Evolutionary conservation across 2,329 filamentous ascomycete genomes (phyloP).

Genomic region (Stachybotrys echinatus): DNA sequence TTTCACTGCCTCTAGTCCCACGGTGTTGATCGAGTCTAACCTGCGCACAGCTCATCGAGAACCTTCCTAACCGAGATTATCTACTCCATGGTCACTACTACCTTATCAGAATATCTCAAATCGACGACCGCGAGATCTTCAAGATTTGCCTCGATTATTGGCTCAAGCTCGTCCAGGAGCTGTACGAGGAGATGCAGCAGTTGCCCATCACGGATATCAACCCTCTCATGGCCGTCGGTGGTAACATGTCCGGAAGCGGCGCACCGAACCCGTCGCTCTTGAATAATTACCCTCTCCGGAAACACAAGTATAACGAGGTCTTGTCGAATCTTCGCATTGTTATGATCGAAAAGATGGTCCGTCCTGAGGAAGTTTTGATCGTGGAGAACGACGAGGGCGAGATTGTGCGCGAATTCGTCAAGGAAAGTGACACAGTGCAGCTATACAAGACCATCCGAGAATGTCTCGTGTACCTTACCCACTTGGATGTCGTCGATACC

Average conservation of each 20-base stretch:
- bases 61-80: constrained; percentile 90
- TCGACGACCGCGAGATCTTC: constrained; percentile 98
- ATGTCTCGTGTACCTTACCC: constrained; percentile 93
- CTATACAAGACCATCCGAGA: constrained; percentile 98
- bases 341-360: constrained; percentile 99
- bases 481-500: constrained; percentile 94
- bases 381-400: constrained; percentile 99
- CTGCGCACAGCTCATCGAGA: constrained; percentile 71
- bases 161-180: constrained; percentile 95
- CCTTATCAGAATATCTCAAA: constrained; percentile 95
- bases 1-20: constrained; percentile 7
- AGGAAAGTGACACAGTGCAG: constrained; percentile 98
- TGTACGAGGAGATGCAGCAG: constrained; percentile 98
- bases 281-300: constrained; percentile 85
- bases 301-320: constrained; percentile 96
- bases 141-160: constrained; percentile 99
- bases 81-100: constrained; percentile 97
- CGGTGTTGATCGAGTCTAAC: constrained; percentile 9
- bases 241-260: constrained; percentile 69
- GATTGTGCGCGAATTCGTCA: constrained; percentile 98
- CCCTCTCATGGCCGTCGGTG: constrained; percentile 74
- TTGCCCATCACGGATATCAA: constrained; percentile 91
- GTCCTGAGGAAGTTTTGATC: constrained; percentile 94
- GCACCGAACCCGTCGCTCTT: constrained; percentile 81
- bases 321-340: constrained; percentile 90